Evolutionary conservation across 805 yeast genomes (phyloP).

Genomic region (Candida suzukii): DNA sequence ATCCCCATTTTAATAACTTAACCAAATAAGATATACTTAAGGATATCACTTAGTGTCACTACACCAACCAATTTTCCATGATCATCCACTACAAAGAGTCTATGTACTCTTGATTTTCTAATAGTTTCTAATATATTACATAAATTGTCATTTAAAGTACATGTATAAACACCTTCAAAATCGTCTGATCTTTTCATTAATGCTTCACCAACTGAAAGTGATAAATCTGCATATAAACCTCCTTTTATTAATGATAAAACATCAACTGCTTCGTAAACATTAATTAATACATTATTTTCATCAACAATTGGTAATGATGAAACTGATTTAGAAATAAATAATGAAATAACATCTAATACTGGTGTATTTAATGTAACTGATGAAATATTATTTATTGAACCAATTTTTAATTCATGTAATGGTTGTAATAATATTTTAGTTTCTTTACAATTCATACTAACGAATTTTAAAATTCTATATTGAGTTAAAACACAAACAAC

Average conservation of each 20-base stretch:
- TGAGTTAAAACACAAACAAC: constrained; percentile 94
- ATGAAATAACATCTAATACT: constrained; percentile 85
- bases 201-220: constrained; percentile 93
- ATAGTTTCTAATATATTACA: constrained; percentile 91
- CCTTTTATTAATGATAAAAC: constrained; percentile 89
- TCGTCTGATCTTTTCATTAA: constrained; percentile 89
- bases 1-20: no score
- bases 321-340: constrained; percentile 71
- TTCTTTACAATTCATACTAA: constrained; percentile 92
- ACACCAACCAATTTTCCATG: constrained; percentile 73
- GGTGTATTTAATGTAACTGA: constrained; percentile 88
- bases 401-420: constrained; percentile 59
- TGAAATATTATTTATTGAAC: constrained; percentile 49
- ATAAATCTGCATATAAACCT: constrained; percentile 85
- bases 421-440: constrained; percentile 78
- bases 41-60: constrained; percentile 84
- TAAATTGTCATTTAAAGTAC: constrained; percentile 79
- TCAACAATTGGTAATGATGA: constrained; percentile 93
- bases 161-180: constrained; percentile 96
- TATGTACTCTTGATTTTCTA: constrained; percentile 81
- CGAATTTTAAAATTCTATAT: constrained; percentile 91
- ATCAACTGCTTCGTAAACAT: constrained; percentile 95
- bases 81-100: constrained; percentile 89
- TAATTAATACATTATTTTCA: constrained; percentile 57
- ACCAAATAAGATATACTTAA: constrained; percentile 72